Percentiles rank a stretch among this genome's conserved stretches.
Conservation (phyloP, 108 stramenopile genomes). For the Hondaea fermentalgiana region DNA sequence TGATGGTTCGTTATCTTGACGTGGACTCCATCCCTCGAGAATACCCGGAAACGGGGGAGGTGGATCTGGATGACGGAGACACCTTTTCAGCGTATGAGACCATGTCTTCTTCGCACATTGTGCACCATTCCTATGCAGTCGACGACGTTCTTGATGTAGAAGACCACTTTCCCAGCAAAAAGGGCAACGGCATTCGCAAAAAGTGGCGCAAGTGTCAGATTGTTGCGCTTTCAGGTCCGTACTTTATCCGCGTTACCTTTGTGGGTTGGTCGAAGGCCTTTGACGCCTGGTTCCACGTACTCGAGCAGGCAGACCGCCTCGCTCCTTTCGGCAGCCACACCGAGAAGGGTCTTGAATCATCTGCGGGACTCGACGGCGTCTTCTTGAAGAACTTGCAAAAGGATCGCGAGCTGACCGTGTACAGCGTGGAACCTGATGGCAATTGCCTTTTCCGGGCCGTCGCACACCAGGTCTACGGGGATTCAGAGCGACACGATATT, state of each 20-base stretch:
- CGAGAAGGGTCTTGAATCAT: not conserved
- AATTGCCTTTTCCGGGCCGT: constrained; percentile 53
- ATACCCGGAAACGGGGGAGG: not conserved
- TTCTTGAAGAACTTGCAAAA: not conserved
- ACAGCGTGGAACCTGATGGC: constrained; percentile 42
- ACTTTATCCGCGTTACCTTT: constrained; percentile 3
- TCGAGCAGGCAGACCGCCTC: not conserved
- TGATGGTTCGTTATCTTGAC: not conserved
- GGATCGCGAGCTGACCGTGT: constrained; percentile 23
- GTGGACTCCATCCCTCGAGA: not conserved
- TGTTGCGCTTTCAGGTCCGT: not conserved
- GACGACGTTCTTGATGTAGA: not conserved
- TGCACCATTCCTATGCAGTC: not conserved
- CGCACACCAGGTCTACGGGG: constrained; percentile 54
- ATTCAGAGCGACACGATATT: constrained; percentile 31
- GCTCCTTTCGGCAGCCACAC: not conserved
- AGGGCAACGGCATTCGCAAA: no score
- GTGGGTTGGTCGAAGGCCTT: not conserved
- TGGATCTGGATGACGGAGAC: not conserved
- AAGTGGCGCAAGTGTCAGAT: constrained; percentile 9
- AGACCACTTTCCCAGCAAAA: not conserved
- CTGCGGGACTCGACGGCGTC: not conserved
- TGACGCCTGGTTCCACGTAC: constrained; percentile 1
- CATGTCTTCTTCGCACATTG: not conserved
- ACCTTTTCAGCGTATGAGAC: not conserved